A percentile compares a stretch with the other conserved stretches of the same genome.
Evolutionary conservation across 1,284 basidiomycete species (phyloP).

Genomic region (Pyrrhoderma noxium): DNA sequence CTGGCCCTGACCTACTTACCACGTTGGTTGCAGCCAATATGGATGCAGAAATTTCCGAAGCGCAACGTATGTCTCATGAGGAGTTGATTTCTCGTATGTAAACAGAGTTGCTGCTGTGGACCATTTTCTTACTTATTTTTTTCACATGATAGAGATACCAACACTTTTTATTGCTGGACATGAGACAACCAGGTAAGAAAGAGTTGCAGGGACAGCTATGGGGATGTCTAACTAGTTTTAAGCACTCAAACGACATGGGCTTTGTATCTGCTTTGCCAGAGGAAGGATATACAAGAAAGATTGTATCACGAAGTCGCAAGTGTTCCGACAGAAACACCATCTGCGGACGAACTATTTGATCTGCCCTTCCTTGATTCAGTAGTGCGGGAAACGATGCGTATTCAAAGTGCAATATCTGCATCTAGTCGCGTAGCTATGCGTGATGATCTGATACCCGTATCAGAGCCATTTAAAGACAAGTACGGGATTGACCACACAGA

Average conservation of each 20-base stretch:
- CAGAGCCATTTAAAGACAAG: slow-evolving; percentile 20
- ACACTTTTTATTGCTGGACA: slow-evolving; percentile 38
- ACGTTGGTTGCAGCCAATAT: slow-evolving; percentile 41
- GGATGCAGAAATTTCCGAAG: slow-evolving; percentile 34
- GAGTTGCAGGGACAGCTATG: background rate
- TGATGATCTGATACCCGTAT: slow-evolving; percentile 25
- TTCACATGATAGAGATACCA: slow-evolving; percentile 42
- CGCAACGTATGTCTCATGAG: slow-evolving; percentile 42
- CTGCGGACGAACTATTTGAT: slow-evolving; percentile 40
- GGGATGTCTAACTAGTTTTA: slow-evolving; percentile 31
- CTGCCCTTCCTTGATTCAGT: slow-evolving; percentile 30
- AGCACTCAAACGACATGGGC: slow-evolving; percentile 41
- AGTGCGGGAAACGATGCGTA: slow-evolving; percentile 25
- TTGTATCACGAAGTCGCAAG: slow-evolving; percentile 36
- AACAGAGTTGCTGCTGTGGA: no score
- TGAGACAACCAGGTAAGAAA: slow-evolving; percentile 36
- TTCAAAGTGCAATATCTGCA: slow-evolving; percentile 21
- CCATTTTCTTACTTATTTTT: slow-evolving; percentile 43
- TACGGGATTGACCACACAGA: slow-evolving; percentile 20
- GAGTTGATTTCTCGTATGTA: slow-evolving; percentile 52
- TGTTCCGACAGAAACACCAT: slow-evolving; percentile 22
- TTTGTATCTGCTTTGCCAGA: slow-evolving; percentile 33
- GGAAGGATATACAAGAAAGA: slow-evolving; percentile 35
- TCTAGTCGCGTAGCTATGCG: slow-evolving; percentile 20
- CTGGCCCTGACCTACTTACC: slow-evolving; percentile 27